Percentiles rank a stretch among this genome's conserved stretches.
phyloP scores from a whole-genome alignment of 257 asterid species.

The Coffea eugenioides region DNA sequence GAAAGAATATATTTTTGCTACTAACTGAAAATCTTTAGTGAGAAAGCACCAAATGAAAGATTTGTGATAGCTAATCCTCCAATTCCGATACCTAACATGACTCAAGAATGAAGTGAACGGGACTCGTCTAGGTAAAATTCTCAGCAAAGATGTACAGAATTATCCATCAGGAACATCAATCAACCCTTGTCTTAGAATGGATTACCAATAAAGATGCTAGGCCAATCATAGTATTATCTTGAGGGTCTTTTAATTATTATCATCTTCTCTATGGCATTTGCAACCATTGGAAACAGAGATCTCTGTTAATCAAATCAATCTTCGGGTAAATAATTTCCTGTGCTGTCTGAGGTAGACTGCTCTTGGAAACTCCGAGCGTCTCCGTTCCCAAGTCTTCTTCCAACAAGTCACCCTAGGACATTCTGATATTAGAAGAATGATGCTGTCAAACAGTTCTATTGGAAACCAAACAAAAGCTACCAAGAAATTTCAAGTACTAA shows the following conservation, averaged over 20 bases:
- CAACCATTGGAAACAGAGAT: slow-evolving; percentile 35
- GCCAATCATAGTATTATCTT: slow-evolving; percentile 8
- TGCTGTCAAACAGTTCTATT: slow-evolving; percentile 45
- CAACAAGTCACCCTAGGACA: slow-evolving; percentile 57
- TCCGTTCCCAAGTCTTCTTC: slow-evolving; percentile 37
- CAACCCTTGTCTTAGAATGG: not conserved
- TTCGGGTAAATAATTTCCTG: slow-evolving; percentile 12
- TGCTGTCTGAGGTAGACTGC: slow-evolving; percentile 8
- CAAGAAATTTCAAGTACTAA: not conserved
- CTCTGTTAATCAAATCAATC: slow-evolving; percentile 11
- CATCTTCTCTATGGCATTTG: slow-evolving; percentile 38
- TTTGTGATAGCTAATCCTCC: not conserved
- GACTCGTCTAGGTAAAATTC: not conserved
- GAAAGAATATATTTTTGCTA: no score
- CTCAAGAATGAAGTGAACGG: not conserved
- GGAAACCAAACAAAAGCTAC: not conserved
- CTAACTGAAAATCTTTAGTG: no score
- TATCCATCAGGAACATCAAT: not conserved
- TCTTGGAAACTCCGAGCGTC: slow-evolving; percentile 21
- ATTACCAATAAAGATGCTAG: not conserved
- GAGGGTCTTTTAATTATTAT: slow-evolving; percentile 25
- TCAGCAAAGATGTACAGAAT: not conserved
- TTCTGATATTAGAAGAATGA: slow-evolving; percentile 65
- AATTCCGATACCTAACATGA: not conserved
- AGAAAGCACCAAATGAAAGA: not conserved